Conservation (phyloP, 495 filamentous ascomycete genomes). For the Annulohypoxylon maeteangense region DNA sequence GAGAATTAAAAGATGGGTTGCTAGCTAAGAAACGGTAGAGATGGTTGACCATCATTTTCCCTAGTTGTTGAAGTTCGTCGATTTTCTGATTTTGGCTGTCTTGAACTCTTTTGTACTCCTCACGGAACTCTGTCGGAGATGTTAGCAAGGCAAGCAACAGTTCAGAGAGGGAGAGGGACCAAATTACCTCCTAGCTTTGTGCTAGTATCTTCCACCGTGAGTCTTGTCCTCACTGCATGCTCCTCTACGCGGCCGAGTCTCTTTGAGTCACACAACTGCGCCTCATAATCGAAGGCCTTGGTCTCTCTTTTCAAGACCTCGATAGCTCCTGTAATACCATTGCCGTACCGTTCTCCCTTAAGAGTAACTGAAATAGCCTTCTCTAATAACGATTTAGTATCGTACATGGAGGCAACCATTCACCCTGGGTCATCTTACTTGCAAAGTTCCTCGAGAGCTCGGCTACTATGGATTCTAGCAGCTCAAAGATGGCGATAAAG, state of each 20-base stretch:
- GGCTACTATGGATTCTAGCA: neutral
- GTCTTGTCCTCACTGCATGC: neutral
- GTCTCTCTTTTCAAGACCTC: constrained; percentile 9
- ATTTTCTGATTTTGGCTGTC: neutral
- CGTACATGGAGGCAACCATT: neutral
- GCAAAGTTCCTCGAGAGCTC: neutral
- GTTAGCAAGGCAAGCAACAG: neutral
- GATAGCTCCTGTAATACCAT: neutral
- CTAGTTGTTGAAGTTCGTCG: neutral
- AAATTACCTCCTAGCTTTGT: neutral
- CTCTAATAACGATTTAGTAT: neutral
- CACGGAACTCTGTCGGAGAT: neutral
- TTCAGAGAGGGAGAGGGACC: neutral
- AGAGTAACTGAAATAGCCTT: neutral
- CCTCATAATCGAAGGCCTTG: constrained; percentile 1
- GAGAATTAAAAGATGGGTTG: neutral
- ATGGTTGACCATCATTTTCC: neutral
- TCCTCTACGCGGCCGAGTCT: constrained; percentile 5
- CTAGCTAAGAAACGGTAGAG: constrained; percentile 7
- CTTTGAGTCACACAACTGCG: constrained; percentile 7
- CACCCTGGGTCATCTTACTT: neutral
- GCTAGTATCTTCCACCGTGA: constrained; percentile 1
- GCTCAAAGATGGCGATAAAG: constrained; percentile 3
- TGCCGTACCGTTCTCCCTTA: neutral
- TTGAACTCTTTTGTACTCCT: neutral